These are phyloP conservation scores for Psilocybe tampanensis DNA, from an alignment of 768 basidiomycete species.

Conservation along the genomic window DNA sequence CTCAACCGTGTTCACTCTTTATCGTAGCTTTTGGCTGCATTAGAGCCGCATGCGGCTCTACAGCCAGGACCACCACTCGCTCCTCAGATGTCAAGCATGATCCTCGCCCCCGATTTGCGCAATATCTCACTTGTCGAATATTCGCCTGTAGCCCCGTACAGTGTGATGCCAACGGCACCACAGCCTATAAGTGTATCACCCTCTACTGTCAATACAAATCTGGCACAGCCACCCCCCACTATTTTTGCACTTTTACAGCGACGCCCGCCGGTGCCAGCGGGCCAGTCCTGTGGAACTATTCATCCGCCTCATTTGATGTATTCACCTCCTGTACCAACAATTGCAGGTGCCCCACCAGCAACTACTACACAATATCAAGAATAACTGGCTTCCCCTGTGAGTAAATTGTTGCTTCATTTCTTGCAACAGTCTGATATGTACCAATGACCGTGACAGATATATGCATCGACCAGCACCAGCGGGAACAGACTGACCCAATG, in stretches of 20 bases:
- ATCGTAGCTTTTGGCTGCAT: constrained; percentile 66
- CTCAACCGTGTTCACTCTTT: neutral
- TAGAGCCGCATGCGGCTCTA: constrained; percentile 53
- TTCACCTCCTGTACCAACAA: constrained; percentile 40
- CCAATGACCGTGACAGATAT: constrained; percentile 30
- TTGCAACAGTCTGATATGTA: constrained; percentile 1
- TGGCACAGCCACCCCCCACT: constrained; percentile 62
- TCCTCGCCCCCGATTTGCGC: constrained; percentile 38
- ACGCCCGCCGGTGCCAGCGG: constrained; percentile 32
- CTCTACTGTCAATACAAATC: constrained; percentile 34
- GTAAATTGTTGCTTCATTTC: constrained; percentile 16
- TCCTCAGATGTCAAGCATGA: constrained; percentile 39
- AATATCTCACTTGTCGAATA: constrained; percentile 39
- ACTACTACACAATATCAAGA: constrained; percentile 58
- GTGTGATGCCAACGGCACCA: constrained; percentile 23
- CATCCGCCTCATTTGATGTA: constrained; percentile 41
- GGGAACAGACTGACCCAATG: constrained; percentile 22
- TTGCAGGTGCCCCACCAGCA: constrained; percentile 38
- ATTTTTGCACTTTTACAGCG: constrained; percentile 62
- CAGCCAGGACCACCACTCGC: constrained; percentile 33
- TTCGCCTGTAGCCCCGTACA: constrained; percentile 30
- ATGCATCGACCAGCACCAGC: constrained; percentile 30
- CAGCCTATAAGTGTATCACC: constrained; percentile 35
- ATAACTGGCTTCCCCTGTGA: constrained; percentile 69
- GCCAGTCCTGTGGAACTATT: constrained; percentile 35